Percentiles rank a stretch among this genome's conserved stretches.
phyloP scores from a whole-genome alignment of 1,284 basidiomycete species.

The Chondrostereum purpureum region DNA sequence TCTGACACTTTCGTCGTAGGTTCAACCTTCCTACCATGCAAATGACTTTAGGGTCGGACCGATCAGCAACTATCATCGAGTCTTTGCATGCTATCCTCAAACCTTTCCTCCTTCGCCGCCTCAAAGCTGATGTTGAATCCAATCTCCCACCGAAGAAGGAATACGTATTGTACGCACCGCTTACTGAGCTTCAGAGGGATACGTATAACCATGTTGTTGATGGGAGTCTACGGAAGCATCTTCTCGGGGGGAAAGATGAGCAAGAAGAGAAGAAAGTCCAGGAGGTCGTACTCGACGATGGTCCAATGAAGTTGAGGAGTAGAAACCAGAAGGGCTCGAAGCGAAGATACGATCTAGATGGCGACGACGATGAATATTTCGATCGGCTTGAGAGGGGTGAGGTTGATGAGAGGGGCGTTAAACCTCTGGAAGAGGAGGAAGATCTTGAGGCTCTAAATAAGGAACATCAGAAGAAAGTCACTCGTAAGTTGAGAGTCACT shows the following conservation, averaged over 20 bases:
- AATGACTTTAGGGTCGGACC: conserved; percentile 48
- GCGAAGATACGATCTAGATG: conserved; percentile 48
- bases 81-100: conserved; percentile 89
- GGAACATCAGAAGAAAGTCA: conserved; percentile 53
- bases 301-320: conserved; percentile 22
- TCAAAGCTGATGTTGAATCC: conserved; percentile 89
- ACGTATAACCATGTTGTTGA: conserved; percentile 78
- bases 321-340: conserved; percentile 20
- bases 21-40: conserved; percentile 69
- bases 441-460: conserved; percentile 38
- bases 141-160: conserved; percentile 89
- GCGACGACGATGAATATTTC: conserved; percentile 67
- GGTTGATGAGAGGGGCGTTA: conserved; percentile 30
- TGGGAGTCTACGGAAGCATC: conserved; percentile 58
- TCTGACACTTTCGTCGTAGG: conserved; percentile 30
- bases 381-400: conserved; percentile 48
- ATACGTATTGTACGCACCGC: conserved; percentile 88
- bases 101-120: conserved; percentile 88
- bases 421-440: conserved; percentile 27
- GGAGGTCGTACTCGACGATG: conserved; percentile 20
- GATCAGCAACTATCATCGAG: conserved; percentile 65
- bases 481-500: conserved; percentile 59
- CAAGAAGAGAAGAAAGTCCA: conserved; percentile 23
- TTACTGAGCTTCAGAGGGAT: conserved; percentile 76
- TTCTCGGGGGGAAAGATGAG: conserved; percentile 40